Base-by-base conservation (phyloP, 2,329 filamentous ascomycete genomes). In the Penicillium sp. region DNA sequence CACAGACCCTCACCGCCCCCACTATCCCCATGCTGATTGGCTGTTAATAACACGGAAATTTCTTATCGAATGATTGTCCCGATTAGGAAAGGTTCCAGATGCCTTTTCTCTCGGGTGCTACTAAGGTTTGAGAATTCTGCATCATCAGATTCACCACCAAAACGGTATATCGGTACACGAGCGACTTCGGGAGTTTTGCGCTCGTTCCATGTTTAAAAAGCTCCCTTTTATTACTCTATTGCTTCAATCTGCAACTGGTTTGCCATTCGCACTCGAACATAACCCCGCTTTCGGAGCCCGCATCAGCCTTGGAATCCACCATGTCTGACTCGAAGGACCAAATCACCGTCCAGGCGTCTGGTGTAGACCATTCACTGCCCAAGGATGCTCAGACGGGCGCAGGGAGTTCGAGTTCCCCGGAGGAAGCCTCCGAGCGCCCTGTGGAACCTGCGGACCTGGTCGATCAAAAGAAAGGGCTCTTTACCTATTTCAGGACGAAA, bases 401-500 rank as follows among this genome's bases (percentile, higher is more conserved):
- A 56, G 55, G 38, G 38, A 56, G 36, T 40, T 37, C 55, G 17
- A 45, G 42, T 40, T 45, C 53, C 9, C 58, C 36, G 36, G 60
- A 58, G 36, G 63, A 59, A 16, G 56, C 60, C 17, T 56, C 60
- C 38, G 66, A 67, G 25, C 19, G 16, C 25, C 14, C 43, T 37
- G 46, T 25, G 28, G 33, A 50, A 28, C 60, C 69, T 9, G 73
- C 70, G 16, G 75, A 76, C 41, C 72, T 72, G 36, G 65, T 76
- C 10, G 73, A 74, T 30, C 61, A 73, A 51, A 79, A 80, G 73
- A 76, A 77, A 61, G 73, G 78, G 5, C 80, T 78, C 62, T 82
- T 87, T 62, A 78, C 88, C 41, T 97, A 94, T 76, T 80, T 97
- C 60, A 82, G 81, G 65, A 96, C 92, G 11, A 82, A 82, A 68